These are phyloP conservation scores for Xylaria sp. DNA, from an alignment of 2,329 filamentous ascomycete species.

Conservation along the genomic window DNA sequence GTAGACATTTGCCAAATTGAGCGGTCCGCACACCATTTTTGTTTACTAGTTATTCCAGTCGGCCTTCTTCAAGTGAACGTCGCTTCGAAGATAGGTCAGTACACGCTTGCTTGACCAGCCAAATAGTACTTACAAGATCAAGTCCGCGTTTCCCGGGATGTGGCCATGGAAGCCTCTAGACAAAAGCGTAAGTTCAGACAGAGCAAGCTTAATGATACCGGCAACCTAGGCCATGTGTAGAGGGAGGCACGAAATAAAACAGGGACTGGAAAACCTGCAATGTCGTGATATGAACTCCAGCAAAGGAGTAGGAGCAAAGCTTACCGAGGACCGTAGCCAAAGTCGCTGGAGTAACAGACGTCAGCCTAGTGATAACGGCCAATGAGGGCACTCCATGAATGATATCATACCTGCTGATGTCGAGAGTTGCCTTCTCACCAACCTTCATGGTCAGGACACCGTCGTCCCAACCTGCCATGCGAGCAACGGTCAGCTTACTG, in stretches of 20 bases:
- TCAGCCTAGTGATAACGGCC: constrained; percentile 13
- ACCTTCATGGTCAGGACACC: constrained; percentile 84
- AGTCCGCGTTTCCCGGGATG: constrained; percentile 37
- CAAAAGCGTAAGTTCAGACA: constrained; percentile 12
- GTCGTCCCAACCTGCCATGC: constrained; percentile 75
- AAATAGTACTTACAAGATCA: constrained; percentile 37
- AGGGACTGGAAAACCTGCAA: neutral
- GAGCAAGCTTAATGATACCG: constrained; percentile 1
- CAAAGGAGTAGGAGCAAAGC: constrained; percentile 12
- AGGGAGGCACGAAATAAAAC: constrained; percentile 1
- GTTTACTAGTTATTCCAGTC: constrained; percentile 20
- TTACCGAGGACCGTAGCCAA: constrained; percentile 39
- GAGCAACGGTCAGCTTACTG: constrained; percentile 11
- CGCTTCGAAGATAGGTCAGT: constrained; percentile 23
- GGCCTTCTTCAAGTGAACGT: constrained; percentile 34
- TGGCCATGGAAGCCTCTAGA: constrained; percentile 32
- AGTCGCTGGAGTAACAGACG: constrained; percentile 31
- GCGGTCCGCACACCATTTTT: constrained; percentile 2
- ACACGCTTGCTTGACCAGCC: neutral
- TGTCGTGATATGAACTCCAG: neutral
- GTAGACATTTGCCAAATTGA: constrained; percentile 9
- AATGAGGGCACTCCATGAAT: constrained; percentile 4
- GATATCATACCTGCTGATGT: constrained; percentile 68
- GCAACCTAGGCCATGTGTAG: neutral
- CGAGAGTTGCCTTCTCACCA: constrained; percentile 85